Percentiles rank a stretch among this genome's conserved stretches.
These are phyloP conservation scores for Paratinospora sagittata DNA, from an alignment of 164 flowering plant genomes.

Conservation along the genomic window DNA sequence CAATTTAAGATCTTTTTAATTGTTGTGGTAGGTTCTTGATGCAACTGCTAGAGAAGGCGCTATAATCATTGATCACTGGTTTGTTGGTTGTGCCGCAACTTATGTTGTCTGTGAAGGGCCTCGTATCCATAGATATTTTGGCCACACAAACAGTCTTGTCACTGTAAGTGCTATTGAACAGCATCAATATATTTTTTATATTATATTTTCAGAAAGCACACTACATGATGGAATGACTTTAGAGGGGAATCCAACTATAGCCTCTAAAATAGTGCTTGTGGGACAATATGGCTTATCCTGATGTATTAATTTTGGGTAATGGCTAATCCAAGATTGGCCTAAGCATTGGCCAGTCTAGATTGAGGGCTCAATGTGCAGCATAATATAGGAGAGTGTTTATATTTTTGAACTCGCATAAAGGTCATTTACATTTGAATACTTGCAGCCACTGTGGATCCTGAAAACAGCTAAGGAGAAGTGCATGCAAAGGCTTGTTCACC, in stretches of 20 bases:
- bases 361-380: neutral
- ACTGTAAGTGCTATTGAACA: slow-evolving; percentile 47
- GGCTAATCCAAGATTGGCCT: neutral
- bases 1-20: neutral
- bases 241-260: neutral
- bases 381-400: neutral
- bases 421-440: slow-evolving; percentile 9
- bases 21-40: slow-evolving; percentile 53
- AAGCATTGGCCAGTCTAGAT: neutral
- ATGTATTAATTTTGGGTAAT: neutral
- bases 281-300: neutral
- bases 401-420: neutral
- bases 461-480: slow-evolving; percentile 65
- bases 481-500: slow-evolving; percentile 60
- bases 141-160: slow-evolving; percentile 63
- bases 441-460: slow-evolving; percentile 86
- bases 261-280: neutral
- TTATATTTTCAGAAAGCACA: neutral
- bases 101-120: slow-evolving; percentile 83
- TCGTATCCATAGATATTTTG: slow-evolving; percentile 61
- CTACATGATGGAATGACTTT: neutral
- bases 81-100: slow-evolving; percentile 65
- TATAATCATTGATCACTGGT: slow-evolving; percentile 56
- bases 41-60: slow-evolving; percentile 67
- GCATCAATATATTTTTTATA: neutral